Base-by-base conservation (phyloP, 805 yeast species). In the Candida corydali region DNA sequence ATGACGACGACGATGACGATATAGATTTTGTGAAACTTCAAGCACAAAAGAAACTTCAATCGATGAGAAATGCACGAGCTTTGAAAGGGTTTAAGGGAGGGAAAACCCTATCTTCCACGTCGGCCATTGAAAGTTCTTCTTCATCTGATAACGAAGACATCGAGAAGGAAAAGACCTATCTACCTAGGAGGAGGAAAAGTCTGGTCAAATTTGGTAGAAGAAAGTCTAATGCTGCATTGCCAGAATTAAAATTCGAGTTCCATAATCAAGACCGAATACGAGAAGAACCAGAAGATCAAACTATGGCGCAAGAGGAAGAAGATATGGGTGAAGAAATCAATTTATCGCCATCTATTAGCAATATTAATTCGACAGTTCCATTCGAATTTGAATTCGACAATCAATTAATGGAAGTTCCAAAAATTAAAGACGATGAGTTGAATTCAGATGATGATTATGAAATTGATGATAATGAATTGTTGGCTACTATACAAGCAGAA, bases 1-100 rank as follows among this genome's bases (percentile, higher is more conserved):
- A 82, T 0, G 82, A 76, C 47, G 77, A 82, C 0, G 82, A 76
- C 48, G 86, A 79, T 46, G 79, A 78, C 25, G 79, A 77, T 46
- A 78, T 82, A 2, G 91, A 84, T 58, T 82, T 80, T 54, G 85
- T 83, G 11, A 76, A 75, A 53, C 59, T 84, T 42, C 83, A 85
- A 24, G 84, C 82, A 8, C 82, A 81, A 53, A 67, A 78, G 43
- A 77, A 82, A 58, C 76, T 76, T 26, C 70, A 62, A 41, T 69
- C 78, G 1, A 61, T 75, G 68, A 72, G 73, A 43, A 75, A 76
- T 1, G 71, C 63, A 3, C 48, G 54, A 32, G 58, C 58, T 19
- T 42, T 47, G 44, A 56, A 55, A 34, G 56, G 55, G 3, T 37
- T 55, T 27, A 43, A 44, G 23, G 40, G 46, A 10, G 39, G 41